These are phyloP conservation scores for Sporobolus alterniflorus DNA, from an alignment of 202 grass and related monocot genomes.

Conservation along the genomic window DNA sequence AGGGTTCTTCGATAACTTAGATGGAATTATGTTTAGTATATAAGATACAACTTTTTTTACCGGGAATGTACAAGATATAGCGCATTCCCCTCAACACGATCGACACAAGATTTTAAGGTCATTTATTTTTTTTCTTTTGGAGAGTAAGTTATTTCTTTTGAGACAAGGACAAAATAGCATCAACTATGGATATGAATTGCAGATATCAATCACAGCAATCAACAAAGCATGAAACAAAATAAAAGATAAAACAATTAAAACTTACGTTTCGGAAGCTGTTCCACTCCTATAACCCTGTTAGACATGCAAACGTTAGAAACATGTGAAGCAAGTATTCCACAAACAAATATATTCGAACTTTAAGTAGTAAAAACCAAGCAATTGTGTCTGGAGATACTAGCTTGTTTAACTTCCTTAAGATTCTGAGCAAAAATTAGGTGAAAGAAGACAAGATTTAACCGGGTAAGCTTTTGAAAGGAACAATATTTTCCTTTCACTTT, in stretches of 20 bases:
- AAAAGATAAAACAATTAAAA: constrained; percentile 31
- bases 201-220: constrained; percentile 14
- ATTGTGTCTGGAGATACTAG: neutral
- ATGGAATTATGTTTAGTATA: neutral
- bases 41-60: neutral
- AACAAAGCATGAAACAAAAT: constrained; percentile 6
- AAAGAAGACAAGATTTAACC: constrained; percentile 5
- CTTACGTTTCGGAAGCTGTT: constrained; percentile 91
- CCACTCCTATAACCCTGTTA: constrained; percentile 89
- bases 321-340: neutral
- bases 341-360: constrained; percentile 1
- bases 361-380: constrained; percentile 3
- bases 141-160: neutral
- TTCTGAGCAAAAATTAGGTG: neutral
- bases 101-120: neutral
- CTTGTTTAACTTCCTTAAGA: neutral
- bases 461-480: neutral
- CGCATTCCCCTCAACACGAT: neutral
- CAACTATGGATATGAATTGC: neutral
- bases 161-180: neutral
- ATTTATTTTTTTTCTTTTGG: neutral
- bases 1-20: too few species aligned
- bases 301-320: constrained; percentile 48
- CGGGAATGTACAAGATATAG: neutral
- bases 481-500: neutral